Evolutionary conservation across 2,329 filamentous ascomycete genomes (phyloP).

Genomic region (Bipolaris bicolor): DNA sequence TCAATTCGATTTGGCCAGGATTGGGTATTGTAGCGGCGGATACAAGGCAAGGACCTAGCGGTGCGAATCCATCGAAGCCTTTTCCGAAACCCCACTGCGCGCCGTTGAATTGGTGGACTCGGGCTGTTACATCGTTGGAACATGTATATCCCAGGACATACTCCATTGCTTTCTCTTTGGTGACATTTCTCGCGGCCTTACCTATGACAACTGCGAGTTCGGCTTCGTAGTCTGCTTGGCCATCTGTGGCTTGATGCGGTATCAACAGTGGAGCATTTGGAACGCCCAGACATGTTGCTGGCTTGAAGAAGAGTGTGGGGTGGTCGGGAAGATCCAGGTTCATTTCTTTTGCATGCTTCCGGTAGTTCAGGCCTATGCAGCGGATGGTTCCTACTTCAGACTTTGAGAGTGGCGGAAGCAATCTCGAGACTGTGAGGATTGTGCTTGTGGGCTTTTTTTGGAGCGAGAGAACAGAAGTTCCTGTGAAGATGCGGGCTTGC

Average conservation of each 20-base stretch:
- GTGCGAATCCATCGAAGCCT: slow-evolving; percentile 60
- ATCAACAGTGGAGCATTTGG: slow-evolving; percentile 22
- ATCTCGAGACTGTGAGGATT: slow-evolving; percentile 14
- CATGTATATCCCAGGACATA: slow-evolving; percentile 60
- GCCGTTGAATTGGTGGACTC: slow-evolving; percentile 53
- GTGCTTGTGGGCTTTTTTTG: slow-evolving; percentile 10
- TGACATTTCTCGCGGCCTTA: slow-evolving; percentile 56
- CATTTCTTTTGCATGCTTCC: slow-evolving; percentile 26
- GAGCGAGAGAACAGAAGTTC: slow-evolving; percentile 11
- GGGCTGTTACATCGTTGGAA: slow-evolving; percentile 60
- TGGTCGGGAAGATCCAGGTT: slow-evolving; percentile 21
- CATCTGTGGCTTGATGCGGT: slow-evolving; percentile 18
- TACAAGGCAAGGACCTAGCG: slow-evolving; percentile 55
- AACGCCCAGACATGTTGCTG: slow-evolving; percentile 17
- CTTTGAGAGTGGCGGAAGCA: slow-evolving; percentile 45
- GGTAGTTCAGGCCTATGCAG: slow-evolving; percentile 55
- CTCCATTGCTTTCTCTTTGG: slow-evolving; percentile 49
- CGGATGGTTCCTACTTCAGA: slow-evolving; percentile 52
- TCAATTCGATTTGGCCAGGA: slow-evolving; percentile 49
- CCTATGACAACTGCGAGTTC: slow-evolving; percentile 54
- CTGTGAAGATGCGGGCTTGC: slow-evolving; percentile 18
- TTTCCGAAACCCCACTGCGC: slow-evolving; percentile 61
- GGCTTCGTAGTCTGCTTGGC: slow-evolving; percentile 28
- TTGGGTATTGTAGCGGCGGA: slow-evolving; percentile 48
- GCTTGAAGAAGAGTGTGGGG: slow-evolving; percentile 29